These are phyloP conservation scores for Sporisorium exsertum DNA, from an alignment of 1,284 basidiomycete genomes.

Conservation along the genomic window DNA sequence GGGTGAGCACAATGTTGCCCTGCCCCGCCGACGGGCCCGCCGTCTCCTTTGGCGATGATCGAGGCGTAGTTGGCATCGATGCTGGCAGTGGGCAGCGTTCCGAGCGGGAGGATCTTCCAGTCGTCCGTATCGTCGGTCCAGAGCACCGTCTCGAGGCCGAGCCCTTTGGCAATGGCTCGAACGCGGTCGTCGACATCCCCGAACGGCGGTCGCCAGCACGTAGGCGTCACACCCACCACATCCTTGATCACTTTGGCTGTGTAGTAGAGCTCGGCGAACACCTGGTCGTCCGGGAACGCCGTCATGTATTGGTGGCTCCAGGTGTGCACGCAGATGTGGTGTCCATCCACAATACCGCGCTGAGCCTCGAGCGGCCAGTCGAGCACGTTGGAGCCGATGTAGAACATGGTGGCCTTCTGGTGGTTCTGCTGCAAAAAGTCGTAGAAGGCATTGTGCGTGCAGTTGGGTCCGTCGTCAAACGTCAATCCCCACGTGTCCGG, in stretches of 20 bases:
- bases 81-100: slow-evolving; percentile 63
- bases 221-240: slow-evolving; percentile 72
- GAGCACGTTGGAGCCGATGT: slow-evolving; percentile 73
- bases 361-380: slow-evolving; percentile 74
- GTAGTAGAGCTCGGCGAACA: slow-evolving; percentile 75
- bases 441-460: slow-evolving; percentile 73
- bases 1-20: slow-evolving; percentile 67
- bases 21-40: slow-evolving; percentile 70
- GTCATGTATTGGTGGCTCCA: slow-evolving; percentile 73
- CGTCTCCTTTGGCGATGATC: slow-evolving; percentile 68
- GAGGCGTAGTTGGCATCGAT: slow-evolving; percentile 72
- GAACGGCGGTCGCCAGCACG: slow-evolving; percentile 72
- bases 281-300: slow-evolving; percentile 71
- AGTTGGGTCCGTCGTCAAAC: slow-evolving; percentile 72
- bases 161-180: slow-evolving; percentile 71
- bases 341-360: slow-evolving; percentile 69
- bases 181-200: slow-evolving; percentile 74
- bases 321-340: slow-evolving; percentile 63
- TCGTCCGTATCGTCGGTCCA: slow-evolving; percentile 73
- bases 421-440: slow-evolving; percentile 71
- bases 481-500: slow-evolving; percentile 73
- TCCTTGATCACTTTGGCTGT: slow-evolving; percentile 72
- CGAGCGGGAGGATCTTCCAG: slow-evolving; percentile 69
- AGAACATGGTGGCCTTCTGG: slow-evolving; percentile 73
- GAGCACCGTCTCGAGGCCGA: slow-evolving; percentile 72